These are phyloP conservation scores for Galerina marginata DNA, from an alignment of 768 basidiomycete genomes.

Conservation along the genomic window DNA sequence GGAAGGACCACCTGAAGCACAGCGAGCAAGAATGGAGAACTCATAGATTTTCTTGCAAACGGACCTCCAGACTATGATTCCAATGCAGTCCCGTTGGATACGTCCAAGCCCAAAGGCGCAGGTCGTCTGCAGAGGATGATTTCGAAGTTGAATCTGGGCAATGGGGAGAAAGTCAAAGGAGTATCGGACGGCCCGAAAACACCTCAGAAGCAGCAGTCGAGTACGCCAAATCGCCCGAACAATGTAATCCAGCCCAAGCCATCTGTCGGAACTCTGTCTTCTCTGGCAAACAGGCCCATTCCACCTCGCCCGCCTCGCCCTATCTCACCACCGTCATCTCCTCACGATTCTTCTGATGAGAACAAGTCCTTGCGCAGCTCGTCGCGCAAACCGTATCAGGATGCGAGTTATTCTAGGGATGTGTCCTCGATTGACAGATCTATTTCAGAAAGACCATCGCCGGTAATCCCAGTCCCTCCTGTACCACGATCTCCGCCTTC, in stretches of 20 bases:
- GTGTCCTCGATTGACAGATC: constrained; percentile 15
- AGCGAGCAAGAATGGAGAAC: constrained; percentile 48
- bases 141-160: constrained; percentile 69
- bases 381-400: constrained; percentile 22
- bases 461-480: constrained; percentile 18
- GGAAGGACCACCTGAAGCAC: constrained; percentile 64
- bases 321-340: constrained; percentile 54
- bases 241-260: constrained; percentile 29
- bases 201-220: constrained; percentile 19
- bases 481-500: constrained; percentile 12
- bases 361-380: constrained; percentile 29
- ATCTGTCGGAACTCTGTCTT: constrained; percentile 47
- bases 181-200: constrained; percentile 22
- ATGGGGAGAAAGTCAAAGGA: constrained; percentile 41
- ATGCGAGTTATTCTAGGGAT: constrained; percentile 18
- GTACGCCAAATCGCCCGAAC: constrained; percentile 23
- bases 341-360: constrained; percentile 47
- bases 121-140: constrained; percentile 83
- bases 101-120: constrained; percentile 54
- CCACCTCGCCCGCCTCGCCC: constrained; percentile 61
- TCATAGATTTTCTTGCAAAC: constrained; percentile 63
- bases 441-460: constrained; percentile 21
- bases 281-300: constrained; percentile 62
- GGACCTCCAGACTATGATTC: constrained; percentile 53
- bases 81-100: constrained; percentile 39